Conservation (phyloP, 495 filamentous ascomycete genomes). For the Aspergillus affinis region DNA sequence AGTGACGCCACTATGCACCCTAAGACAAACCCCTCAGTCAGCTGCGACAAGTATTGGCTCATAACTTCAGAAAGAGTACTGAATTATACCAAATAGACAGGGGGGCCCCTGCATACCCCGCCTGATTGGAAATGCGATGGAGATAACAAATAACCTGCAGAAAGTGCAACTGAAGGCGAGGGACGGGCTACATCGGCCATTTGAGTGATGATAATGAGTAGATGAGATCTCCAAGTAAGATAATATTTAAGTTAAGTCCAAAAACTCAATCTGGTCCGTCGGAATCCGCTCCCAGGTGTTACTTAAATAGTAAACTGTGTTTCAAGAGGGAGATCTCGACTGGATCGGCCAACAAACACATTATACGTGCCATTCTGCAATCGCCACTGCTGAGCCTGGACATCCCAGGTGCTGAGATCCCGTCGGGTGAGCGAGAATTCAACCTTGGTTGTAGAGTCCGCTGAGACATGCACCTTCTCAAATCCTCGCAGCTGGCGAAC, state of each 20-base stretch:
- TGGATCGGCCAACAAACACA: slow-evolving; percentile 48
- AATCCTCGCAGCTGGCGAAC: slow-evolving; percentile 65
- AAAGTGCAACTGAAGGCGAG: background rate
- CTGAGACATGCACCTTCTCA: slow-evolving; percentile 52
- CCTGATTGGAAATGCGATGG: background rate
- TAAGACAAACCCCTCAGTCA: slow-evolving; percentile 1
- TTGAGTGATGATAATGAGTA: background rate
- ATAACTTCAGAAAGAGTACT: background rate
- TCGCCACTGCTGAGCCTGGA: slow-evolving; percentile 57
- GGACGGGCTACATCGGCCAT: background rate
- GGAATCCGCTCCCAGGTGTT: background rate
- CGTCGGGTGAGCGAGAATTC: slow-evolving; percentile 58
- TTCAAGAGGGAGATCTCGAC: slow-evolving; percentile 13
- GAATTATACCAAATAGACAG: background rate
- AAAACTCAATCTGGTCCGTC: background rate
- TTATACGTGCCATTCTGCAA: slow-evolving; percentile 40
- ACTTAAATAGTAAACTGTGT: slow-evolving; percentile 7
- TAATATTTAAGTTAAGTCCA: background rate
- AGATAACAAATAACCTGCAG: no score
- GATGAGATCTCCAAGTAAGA: background rate
- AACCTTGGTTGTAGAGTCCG: slow-evolving; percentile 44
- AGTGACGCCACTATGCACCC: background rate
- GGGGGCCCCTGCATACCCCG: background rate
- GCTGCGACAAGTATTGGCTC: background rate
- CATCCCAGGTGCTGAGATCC: slow-evolving; percentile 70